These are phyloP conservation scores for Talaromyces sp. DNA, from an alignment of 2,329 filamentous ascomycete species.

Conservation along the genomic window DNA sequence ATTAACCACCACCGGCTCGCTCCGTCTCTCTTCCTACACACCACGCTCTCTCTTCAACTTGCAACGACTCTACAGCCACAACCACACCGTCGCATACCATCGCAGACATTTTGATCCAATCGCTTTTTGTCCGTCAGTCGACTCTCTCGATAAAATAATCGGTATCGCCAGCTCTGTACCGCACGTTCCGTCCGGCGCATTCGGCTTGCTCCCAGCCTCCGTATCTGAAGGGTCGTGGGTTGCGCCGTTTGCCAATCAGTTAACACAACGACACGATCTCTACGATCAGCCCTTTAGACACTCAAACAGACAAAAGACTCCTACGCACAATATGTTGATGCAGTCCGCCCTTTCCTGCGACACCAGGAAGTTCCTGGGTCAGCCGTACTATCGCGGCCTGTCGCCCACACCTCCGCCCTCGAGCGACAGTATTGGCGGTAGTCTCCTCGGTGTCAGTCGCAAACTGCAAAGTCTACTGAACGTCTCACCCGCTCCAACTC, in stretches of 20 bases:
- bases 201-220: constrained; percentile 17
- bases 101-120: constrained; percentile 8
- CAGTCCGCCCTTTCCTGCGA: constrained; percentile 47
- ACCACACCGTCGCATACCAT: constrained; percentile 15
- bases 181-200: constrained; percentile 14
- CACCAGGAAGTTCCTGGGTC: constrained; percentile 31
- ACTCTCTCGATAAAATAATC: not conserved
- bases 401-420: constrained; percentile 38
- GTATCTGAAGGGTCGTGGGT: constrained; percentile 13
- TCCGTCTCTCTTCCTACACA: not conserved
- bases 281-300: not conserved
- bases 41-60: not conserved
- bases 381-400: constrained; percentile 37
- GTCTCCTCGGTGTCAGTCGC: constrained; percentile 41
- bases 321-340: constrained; percentile 38
- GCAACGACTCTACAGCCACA: not conserved
- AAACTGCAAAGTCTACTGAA: constrained; percentile 42
- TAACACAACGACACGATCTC: not conserved
- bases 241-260: constrained; percentile 11
- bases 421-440: constrained; percentile 36
- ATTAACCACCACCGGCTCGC: constrained; percentile 4
- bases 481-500: constrained; percentile 31
- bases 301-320: not conserved
- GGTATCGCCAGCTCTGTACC: not conserved
- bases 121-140: constrained; percentile 4